Base-by-base conservation (phyloP, 352 stramenopile species). In the Globisporangium lucens region DNA sequence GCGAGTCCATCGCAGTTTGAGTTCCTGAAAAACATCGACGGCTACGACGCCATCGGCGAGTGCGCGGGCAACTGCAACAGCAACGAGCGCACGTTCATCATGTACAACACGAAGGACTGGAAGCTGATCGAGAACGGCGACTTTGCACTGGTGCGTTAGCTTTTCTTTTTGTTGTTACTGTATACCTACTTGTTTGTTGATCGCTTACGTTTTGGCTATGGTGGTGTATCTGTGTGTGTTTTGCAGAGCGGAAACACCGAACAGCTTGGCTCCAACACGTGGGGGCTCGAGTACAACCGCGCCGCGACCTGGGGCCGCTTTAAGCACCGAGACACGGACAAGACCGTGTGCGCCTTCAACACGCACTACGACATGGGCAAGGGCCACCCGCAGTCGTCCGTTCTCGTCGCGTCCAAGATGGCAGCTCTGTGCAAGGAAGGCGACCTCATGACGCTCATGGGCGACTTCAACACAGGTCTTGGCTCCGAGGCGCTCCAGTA, bases 1-100 rank as follows among this genome's bases (percentile, higher is more conserved):
- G 91, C 85, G 29, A 84, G 80, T 35, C 77, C 87, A 22, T 77
- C 77, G 15, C 85, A 93, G 63, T 85, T 81, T 33, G 60, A 61
- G 27, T 89, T 82, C 57, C 68, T 93, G 35, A 78, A 90, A 67
- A 70, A 87, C 47, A 64, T 67, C 61, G 76, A 67, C 36, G 85
- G 64, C 3, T 93, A 91, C 73, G 60, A 70, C 17, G 78, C 78
- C 22, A 90, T 93, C 56, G 82, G 85, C 60, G 71, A 80, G 64
- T 78, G 67, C 59, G 78, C 79, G 1, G 81, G 81, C 29, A 87
- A 77, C 20, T 72, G 89, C 20, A 80, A 87, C 55, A 74, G 70
- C 59, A 77, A 74, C 9, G 85, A 93, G 66, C 75, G 75, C 57
- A 72, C 89, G 60, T 82, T 81, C 1, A 69, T 93, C 30, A 89